Percentiles rank a stretch among this genome's conserved stretches.
Conservation (phyloP, 108 stramenopile genomes). For the Stephanodiscus minutulus region DNA sequence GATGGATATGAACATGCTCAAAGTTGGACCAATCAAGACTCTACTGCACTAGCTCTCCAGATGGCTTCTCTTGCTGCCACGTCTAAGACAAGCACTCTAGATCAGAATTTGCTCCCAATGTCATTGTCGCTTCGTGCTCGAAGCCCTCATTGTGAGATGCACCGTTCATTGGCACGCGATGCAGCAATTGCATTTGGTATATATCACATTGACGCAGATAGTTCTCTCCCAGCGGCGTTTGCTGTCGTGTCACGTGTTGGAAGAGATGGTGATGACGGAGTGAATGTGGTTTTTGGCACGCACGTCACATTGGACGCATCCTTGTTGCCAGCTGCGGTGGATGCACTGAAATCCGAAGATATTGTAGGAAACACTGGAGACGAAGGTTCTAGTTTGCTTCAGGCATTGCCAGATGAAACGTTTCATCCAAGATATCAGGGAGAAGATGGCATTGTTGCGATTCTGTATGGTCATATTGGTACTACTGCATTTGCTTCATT, state of each 20-base stretch:
- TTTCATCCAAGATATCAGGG: constrained; percentile 18
- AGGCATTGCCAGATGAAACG: constrained; percentile 41
- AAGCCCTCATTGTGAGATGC: constrained; percentile 80
- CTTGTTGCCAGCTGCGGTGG: constrained; percentile 23
- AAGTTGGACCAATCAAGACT: constrained; percentile 38
- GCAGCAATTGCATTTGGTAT: constrained; percentile 44
- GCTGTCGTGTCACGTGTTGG: constrained; percentile 25
- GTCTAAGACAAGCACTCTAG: constrained; percentile 20
- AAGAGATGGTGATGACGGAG: not conserved
- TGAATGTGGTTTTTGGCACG: constrained; percentile 8
- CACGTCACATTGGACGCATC: constrained; percentile 27
- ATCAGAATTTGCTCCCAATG: constrained; percentile 49
- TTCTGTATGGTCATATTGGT: constrained; percentile 77
- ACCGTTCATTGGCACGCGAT: constrained; percentile 66
- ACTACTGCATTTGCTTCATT: constrained; percentile 58
- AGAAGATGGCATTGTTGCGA: constrained; percentile 43
- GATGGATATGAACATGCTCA: constrained; percentile 1
- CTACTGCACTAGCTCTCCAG: constrained; percentile 31
- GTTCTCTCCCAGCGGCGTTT: constrained; percentile 22
- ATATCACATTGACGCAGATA: constrained; percentile 15
- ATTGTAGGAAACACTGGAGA: not conserved
- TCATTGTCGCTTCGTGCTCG: constrained; percentile 68
- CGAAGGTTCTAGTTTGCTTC: constrained; percentile 19
- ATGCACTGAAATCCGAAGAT: constrained; percentile 13
- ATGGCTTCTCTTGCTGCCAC: constrained; percentile 38